Conservation (phyloP, 2,329 filamentous ascomycete species). For the Thielaviopsis musarum region DNA sequence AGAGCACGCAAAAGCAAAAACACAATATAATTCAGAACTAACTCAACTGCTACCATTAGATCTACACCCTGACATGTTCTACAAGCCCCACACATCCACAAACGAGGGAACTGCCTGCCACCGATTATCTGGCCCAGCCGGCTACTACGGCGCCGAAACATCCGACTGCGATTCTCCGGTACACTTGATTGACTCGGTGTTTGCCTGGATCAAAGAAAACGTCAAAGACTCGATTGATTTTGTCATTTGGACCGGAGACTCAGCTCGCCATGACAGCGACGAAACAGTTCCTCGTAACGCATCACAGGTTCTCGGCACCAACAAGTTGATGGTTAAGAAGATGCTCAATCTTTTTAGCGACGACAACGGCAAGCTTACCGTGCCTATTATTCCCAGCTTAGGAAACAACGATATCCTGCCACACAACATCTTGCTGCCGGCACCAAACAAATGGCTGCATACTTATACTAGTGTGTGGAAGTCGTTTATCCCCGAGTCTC, state of each 20-base stretch:
- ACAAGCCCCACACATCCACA: slow-evolving; percentile 61
- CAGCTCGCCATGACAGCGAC: slow-evolving; percentile 77
- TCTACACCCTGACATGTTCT: slow-evolving; percentile 80
- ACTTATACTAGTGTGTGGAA: slow-evolving; percentile 66
- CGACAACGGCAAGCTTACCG: slow-evolving; percentile 36
- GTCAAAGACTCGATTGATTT: slow-evolving; percentile 71
- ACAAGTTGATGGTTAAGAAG: slow-evolving; percentile 57
- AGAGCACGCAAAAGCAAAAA: background rate
- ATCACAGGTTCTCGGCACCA: slow-evolving; percentile 60
- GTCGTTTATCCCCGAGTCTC: slow-evolving; percentile 77
- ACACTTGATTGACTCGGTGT: slow-evolving; percentile 69
- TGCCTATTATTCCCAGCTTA: slow-evolving; percentile 78
- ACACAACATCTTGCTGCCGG: slow-evolving; percentile 78
- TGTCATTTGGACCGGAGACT: slow-evolving; percentile 85
- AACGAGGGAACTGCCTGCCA: slow-evolving; percentile 59
- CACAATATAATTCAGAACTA: slow-evolving; percentile 1
- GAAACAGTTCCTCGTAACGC: slow-evolving; percentile 59
- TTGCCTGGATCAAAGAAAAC: slow-evolving; percentile 71
- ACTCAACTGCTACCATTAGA: slow-evolving; percentile 34
- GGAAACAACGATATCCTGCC: slow-evolving; percentile 97
- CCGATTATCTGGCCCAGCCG: slow-evolving; percentile 56
- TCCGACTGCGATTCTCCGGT: slow-evolving; percentile 78
- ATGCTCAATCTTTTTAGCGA: slow-evolving; percentile 58
- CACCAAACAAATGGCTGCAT: slow-evolving; percentile 75
- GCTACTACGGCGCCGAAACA: slow-evolving; percentile 68